These are phyloP conservation scores for Mycena belliarum DNA, from an alignment of 768 basidiomycete genomes.

Conservation along the genomic window DNA sequence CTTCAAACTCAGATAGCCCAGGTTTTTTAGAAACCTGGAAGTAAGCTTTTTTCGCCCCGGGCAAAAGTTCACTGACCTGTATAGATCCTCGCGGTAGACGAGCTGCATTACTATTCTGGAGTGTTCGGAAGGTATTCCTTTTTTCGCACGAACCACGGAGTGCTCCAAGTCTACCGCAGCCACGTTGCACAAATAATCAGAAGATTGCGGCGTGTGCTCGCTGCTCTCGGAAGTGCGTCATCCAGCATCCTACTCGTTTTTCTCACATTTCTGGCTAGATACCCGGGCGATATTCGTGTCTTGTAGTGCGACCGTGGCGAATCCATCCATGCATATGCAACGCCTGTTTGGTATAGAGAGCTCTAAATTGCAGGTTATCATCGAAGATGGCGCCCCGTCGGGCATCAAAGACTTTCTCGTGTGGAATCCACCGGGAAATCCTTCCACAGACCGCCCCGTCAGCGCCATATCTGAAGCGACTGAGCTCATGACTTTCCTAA, in stretches of 20 bases:
- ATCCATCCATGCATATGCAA: conserved; percentile 75
- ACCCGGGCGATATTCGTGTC: conserved; percentile 65
- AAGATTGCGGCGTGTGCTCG: conserved; percentile 73
- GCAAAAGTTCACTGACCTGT: not conserved
- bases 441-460: conserved; percentile 52
- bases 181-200: conserved; percentile 82
- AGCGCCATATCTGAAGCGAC: conserved; percentile 71
- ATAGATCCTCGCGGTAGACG: conserved; percentile 77
- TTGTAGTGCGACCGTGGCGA: conserved; percentile 85
- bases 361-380: conserved; percentile 65
- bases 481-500: conserved; percentile 71
- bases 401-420: conserved; percentile 79
- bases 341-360: conserved; percentile 69
- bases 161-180: conserved; percentile 35
- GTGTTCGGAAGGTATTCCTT: conserved; percentile 69
- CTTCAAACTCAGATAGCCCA: conserved; percentile 27
- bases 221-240: conserved; percentile 72
- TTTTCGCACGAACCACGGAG: not conserved
- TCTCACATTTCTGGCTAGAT: conserved; percentile 40
- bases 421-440: conserved; percentile 70
- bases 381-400: conserved; percentile 80
- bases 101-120: conserved; percentile 84
- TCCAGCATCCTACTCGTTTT: not conserved
- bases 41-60: conserved; percentile 23
- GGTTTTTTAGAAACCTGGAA: conserved; percentile 76